Evolutionary conservation across 305 asterid species (phyloP), one percentile per base, ranked within the genome.

Genomic region (Fraxinus sp.): DNA sequence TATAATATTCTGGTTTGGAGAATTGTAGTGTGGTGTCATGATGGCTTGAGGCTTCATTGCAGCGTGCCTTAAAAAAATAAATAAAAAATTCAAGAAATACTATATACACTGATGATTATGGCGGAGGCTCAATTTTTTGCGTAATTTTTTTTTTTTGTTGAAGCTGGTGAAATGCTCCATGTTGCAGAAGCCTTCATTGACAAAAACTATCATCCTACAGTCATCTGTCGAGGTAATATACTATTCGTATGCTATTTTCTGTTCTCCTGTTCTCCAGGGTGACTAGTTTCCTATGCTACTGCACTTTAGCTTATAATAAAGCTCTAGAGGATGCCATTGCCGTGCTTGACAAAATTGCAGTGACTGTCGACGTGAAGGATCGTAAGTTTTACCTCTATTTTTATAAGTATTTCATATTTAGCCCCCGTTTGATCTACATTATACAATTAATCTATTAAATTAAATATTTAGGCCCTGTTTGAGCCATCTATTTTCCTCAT

Each of bases 111-210:
- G n/a, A 66, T 28, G 35, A 13, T 26, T 24, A 4, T 4, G 74
- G 35, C 22, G 33, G 5, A 7, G 73, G 35, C 73, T 24, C 5
- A 64, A 26, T n/a, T 64, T 64, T 73, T 76, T 18, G 18, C 26
- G 1, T 24, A 57, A 3, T 46, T 86, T 20, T 83, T 16, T 35
- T 4, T 32, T 35, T 74, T 26, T 78, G 44, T 57, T 92, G 90
- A 57, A 94, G 99, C 98, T 85, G 99, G 99, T 87, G 98, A 94
- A 92, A 96, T 96, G 99, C 98, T 96, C 76, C 99, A 96, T 81
- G 98, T 94, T 86, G 98, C 99, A 13, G 99, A 96, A 89, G 98
- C 98, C 71, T 96, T 93, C 89, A 94, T 96, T 84, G 98, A 90
- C 87, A 94, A 95, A 88, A 91, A 84, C 70, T 96, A 91, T 88